Base-by-base conservation (phyloP, 768 basidiomycete species). In the Tulasnella sp. region DNA sequence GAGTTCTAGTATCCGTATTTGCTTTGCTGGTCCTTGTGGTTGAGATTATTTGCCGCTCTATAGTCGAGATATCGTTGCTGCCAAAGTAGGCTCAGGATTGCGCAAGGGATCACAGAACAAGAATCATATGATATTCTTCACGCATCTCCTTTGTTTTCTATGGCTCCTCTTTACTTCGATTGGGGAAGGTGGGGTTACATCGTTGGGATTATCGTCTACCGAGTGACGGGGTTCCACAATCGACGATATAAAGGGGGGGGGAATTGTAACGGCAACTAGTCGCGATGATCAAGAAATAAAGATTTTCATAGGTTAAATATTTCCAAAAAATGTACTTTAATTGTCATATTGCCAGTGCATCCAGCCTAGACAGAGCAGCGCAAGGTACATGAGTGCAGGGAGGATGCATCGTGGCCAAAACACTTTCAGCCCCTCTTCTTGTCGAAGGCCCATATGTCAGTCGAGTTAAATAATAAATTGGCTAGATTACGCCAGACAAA, bases 1-100 rank as follows among this genome's bases (percentile, higher is more conserved):
- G 82, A 82, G 87, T 74, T 34, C 14, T 3, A 36, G 34, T 34
- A 68, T 6, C 9, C 12, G 14, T 16, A 12, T 19, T 34, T 9
- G 62, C 3, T 46, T 46, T 16, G 46, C 3, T 40, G 46, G 46
- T 46, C 46, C 24, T 21, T n/a, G 10, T 12, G 24, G 52, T 10
- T 52, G 52, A 52, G 12, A 52, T 24, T 21, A 52, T 24, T 52
- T 52, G 24, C n/a, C n/a, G n/a, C n/a, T n/a, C n/a, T n/a, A n/a
- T n/a, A n/a, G n/a, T 34, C 31, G 31, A 36, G 4, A 16, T 16
- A 3, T 68, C 34, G 12, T 68, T 68, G 62, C 62, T 1, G 62
- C 62, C 4, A 18, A 16, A 0, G 21, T 36, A 19, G 62, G 36
- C 24, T 36, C 62, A 6, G 14, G 34, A 68, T 36, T 68, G 2